Conservation (phyloP, 768 basidiomycete species). For the Boletus sensibilis region DNA sequence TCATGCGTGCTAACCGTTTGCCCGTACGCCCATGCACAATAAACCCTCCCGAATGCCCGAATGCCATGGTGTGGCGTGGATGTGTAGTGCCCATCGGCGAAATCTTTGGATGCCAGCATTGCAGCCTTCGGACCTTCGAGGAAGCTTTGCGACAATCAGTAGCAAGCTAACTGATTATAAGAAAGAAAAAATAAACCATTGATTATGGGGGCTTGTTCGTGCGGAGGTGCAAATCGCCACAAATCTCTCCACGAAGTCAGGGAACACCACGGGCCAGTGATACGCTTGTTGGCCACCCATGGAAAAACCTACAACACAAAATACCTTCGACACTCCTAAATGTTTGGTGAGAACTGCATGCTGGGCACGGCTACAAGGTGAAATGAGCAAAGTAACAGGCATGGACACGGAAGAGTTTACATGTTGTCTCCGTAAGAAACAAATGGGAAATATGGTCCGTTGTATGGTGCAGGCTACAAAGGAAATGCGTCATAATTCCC, state of each 20-base stretch:
- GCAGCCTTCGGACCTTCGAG: conserved; percentile 60
- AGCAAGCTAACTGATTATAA: neutral
- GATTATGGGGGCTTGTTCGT: conserved; percentile 53
- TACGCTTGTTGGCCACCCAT: conserved; percentile 64
- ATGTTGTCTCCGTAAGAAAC: conserved; percentile 60
- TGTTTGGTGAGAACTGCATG: conserved; percentile 46
- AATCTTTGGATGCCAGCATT: conserved; percentile 53
- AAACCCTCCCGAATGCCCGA: conserved; percentile 57
- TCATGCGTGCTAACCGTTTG: conserved; percentile 43
- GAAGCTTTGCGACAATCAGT: conserved; percentile 41
- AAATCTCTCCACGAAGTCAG: conserved; percentile 52
- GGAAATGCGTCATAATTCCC: neutral
- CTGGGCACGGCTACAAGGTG: conserved; percentile 46
- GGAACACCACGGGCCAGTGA: conserved; percentile 57
- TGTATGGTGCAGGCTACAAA: conserved; percentile 50
- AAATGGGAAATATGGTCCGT: conserved; percentile 58
- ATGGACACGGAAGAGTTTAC: conserved; percentile 28
- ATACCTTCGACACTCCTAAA: conserved; percentile 14
- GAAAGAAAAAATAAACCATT: conserved; percentile 39
- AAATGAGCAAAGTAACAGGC: neutral
- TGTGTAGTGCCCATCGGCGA: conserved; percentile 52
- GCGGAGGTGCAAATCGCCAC: conserved; percentile 51
- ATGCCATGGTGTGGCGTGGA: conserved; percentile 47
- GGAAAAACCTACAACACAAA: conserved; percentile 47
- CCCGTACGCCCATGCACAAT: conserved; percentile 60